Percentiles rank a stretch among this genome's conserved stretches.
These are phyloP conservation scores for Fistulifera pelliculosa DNA, from an alignment of 108 stramenopile species.

Conservation along the genomic window DNA sequence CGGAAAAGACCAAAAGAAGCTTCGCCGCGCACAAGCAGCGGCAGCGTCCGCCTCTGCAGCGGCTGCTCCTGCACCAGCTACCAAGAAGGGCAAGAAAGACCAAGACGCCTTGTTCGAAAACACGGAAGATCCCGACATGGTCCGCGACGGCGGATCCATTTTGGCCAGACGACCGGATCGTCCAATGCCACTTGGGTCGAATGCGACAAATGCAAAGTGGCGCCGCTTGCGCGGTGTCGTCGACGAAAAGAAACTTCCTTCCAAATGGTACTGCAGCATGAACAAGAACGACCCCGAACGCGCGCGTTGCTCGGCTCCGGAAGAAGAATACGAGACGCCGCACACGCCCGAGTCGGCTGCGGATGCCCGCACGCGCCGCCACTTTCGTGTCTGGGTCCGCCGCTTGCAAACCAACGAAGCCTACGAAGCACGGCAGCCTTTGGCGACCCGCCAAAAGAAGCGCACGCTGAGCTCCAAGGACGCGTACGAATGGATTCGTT, in stretches of 20 bases:
- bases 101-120: conserved; percentile 7
- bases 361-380: conserved; percentile 75
- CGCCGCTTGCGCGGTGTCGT: conserved; percentile 83
- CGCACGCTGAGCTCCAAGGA: conserved; percentile 55
- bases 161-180: conserved; percentile 72
- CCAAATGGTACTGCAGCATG: conserved; percentile 83
- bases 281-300: conserved; percentile 87
- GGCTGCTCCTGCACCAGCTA: background rate
- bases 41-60: conserved; percentile 4
- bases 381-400: conserved; percentile 78
- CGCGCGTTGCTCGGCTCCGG: conserved; percentile 73
- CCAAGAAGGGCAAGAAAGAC: conserved; percentile 20
- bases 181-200: conserved; percentile 84
- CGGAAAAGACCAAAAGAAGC: conserved; percentile 67
- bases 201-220: conserved; percentile 91
- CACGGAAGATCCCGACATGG: conserved; percentile 20
- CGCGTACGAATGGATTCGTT: conserved; percentile 83
- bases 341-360: conserved; percentile 70
- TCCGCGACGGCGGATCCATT: conserved; percentile 73
- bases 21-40: conserved; percentile 6
- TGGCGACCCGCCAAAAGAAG: conserved; percentile 47
- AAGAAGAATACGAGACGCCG: conserved; percentile 78
- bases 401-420: conserved; percentile 74
- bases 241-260: conserved; percentile 76
- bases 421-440: conserved; percentile 69